Evolutionary conservation across 257 asterid genomes (phyloP).

Genomic region (Datura wrightii): DNA sequence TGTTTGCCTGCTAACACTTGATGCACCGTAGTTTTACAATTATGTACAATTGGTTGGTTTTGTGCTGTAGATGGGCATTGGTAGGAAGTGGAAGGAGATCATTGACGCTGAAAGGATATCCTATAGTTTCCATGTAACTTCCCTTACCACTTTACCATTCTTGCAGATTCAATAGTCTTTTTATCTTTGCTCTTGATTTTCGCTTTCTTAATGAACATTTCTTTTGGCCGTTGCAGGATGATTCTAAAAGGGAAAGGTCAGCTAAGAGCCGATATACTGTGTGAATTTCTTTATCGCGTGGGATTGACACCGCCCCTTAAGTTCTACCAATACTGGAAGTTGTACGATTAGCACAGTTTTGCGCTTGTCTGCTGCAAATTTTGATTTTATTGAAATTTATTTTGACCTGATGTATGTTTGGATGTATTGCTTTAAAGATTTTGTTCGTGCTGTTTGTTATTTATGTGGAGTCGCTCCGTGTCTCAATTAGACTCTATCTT

Average conservation of each 20-base stretch:
- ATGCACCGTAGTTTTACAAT: not conserved
- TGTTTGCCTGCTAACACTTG: not conserved
- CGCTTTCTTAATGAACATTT: not conserved
- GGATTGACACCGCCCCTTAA: not conserved
- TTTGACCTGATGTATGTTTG: not conserved
- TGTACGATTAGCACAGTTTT: conserved; percentile 14
- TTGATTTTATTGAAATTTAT: not conserved
- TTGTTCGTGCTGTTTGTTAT: not conserved
- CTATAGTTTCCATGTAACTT: conserved; percentile 70
- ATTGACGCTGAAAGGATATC: conserved; percentile 68
- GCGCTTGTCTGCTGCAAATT: conserved; percentile 4
- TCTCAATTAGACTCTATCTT: not conserved
- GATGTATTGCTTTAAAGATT: conserved; percentile 17
- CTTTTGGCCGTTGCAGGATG: conserved; percentile 63
- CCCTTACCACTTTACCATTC: not conserved
- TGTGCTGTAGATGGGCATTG: conserved; percentile 76
- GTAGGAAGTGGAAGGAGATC: conserved; percentile 93
- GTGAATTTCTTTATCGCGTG: conserved; percentile 40
- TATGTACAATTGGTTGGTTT: conserved; percentile 1
- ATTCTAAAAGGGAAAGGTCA: conserved; percentile 69
- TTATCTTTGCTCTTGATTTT: not conserved
- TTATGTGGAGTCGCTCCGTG: not conserved
- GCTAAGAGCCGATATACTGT: conserved; percentile 61
- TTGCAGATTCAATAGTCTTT: not conserved
- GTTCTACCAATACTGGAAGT: conserved; percentile 2